Conservation (phyloP, 768 basidiomycete species). For the Chalciporus piperatus region DNA sequence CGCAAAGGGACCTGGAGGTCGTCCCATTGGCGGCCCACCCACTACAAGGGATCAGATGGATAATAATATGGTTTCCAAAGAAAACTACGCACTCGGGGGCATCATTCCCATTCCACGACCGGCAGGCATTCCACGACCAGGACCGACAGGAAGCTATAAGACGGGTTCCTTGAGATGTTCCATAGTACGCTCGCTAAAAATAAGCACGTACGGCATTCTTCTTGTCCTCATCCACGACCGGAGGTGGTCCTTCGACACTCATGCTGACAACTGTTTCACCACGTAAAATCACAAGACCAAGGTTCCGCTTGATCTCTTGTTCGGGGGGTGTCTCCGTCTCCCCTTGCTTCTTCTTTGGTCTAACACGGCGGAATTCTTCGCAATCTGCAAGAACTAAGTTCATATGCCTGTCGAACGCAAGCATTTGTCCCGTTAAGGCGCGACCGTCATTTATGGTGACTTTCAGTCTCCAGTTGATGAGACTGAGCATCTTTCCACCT, state of each 20-base stretch:
- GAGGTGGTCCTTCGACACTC: slow-evolving; percentile 93
- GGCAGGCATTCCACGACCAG: slow-evolving; percentile 93
- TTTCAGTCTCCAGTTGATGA: slow-evolving; percentile 97
- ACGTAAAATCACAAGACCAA: slow-evolving; percentile 95
- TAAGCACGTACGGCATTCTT: slow-evolving; percentile 63
- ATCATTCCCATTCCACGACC: slow-evolving; percentile 97
- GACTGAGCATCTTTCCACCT: slow-evolving; percentile 95
- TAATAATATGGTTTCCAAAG: slow-evolving; percentile 15
- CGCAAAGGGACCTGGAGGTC: slow-evolving; percentile 63
- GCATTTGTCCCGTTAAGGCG: slow-evolving; percentile 95
- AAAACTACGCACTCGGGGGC: slow-evolving; percentile 64
- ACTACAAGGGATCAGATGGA: slow-evolving; percentile 36
- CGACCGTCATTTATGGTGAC: slow-evolving; percentile 98
- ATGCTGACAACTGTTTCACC: slow-evolving; percentile 96
- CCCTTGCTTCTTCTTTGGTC: slow-evolving; percentile 88
- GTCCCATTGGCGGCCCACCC: slow-evolving; percentile 57
- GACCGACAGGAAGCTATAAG: slow-evolving; percentile 74
- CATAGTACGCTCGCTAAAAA: slow-evolving; percentile 5
- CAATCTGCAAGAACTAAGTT: slow-evolving; percentile 98
- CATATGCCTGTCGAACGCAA: slow-evolving; percentile 99
- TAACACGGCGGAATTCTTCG: slow-evolving; percentile 92
- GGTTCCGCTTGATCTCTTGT: slow-evolving; percentile 93
- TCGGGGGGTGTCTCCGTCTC: slow-evolving; percentile 67
- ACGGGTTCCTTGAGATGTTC: slow-evolving; percentile 18
- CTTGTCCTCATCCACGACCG: slow-evolving; percentile 86